phyloP scores from a whole-genome alignment of 305 asterid species.

The Petunia hybrid region DNA sequence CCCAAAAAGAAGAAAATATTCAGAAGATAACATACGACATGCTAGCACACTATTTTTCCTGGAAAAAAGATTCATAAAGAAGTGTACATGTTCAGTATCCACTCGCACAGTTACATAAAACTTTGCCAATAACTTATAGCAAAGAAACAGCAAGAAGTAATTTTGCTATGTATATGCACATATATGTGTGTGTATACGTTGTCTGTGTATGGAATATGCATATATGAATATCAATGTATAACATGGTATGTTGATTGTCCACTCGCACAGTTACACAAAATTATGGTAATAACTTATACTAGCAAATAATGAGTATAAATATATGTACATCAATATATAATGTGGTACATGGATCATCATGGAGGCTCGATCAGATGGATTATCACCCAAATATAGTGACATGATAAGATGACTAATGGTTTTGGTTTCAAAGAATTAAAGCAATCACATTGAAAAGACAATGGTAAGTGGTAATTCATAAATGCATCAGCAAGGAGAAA shows the following conservation, averaged over 20 bases:
- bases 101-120: not conserved
- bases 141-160: not conserved
- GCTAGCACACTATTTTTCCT: constrained; percentile 11
- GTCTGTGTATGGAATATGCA: not conserved
- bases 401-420: constrained; percentile 21
- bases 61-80: not conserved
- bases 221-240: not conserved
- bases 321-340: no score
- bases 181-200: not conserved
- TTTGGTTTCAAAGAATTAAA: not conserved
- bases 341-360: not conserved
- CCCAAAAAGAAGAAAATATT: not conserved
- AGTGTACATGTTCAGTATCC: not conserved
- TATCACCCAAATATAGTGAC: constrained; percentile 15
- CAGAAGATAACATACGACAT: not conserved
- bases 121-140: constrained; percentile 4
- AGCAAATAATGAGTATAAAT: no score
- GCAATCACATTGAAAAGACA: constrained; percentile 12
- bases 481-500: constrained; percentile 9
- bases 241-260: no score
- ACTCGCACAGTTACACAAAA: no score
- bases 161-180: not conserved
- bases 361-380: constrained; percentile 10
- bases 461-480: not conserved
- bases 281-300: no score